phyloP scores from a whole-genome alignment of 495 filamentous ascomycete genomes.

The Sordaria brevicollis region DNA sequence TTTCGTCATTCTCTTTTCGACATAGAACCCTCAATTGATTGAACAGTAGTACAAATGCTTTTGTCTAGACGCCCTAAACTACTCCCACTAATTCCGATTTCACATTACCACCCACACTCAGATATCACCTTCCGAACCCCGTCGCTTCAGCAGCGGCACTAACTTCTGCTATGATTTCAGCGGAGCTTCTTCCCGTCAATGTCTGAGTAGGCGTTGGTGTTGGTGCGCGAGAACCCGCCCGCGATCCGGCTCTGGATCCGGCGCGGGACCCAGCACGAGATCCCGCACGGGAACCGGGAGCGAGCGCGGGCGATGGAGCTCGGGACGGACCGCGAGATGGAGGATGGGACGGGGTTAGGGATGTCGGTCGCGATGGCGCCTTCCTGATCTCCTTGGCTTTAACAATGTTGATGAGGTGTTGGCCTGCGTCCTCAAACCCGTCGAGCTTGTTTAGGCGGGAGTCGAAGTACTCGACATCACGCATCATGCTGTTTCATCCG shows the following conservation, averaged over 20 bases:
- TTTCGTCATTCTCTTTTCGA: not conserved
- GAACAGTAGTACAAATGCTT: not conserved
- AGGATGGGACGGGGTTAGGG: not conserved
- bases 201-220: not conserved
- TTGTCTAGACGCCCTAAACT: not conserved
- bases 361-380: conserved; percentile 1
- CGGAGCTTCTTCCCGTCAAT: not conserved
- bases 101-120: too few species aligned
- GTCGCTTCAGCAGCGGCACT: not conserved
- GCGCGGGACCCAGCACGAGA: not conserved
- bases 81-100: not conserved
- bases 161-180: not conserved
- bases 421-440: conserved; percentile 62
- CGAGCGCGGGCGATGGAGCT: conserved; percentile 1
- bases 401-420: conserved; percentile 57
- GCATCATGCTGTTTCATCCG: conserved; percentile 51
- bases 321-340: not conserved
- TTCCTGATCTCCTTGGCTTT: conserved; percentile 44
- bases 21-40: not conserved
- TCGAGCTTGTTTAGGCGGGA: conserved; percentile 66
- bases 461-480: conserved; percentile 70
- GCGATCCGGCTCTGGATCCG: not conserved
- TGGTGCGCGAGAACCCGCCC: not conserved
- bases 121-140: not conserved
- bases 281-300: not conserved